Percentiles rank a stretch among this genome's conserved stretches.
Conservation (phyloP, 805 yeast genomes). For the Kazachstania bromeliacearum region DNA sequence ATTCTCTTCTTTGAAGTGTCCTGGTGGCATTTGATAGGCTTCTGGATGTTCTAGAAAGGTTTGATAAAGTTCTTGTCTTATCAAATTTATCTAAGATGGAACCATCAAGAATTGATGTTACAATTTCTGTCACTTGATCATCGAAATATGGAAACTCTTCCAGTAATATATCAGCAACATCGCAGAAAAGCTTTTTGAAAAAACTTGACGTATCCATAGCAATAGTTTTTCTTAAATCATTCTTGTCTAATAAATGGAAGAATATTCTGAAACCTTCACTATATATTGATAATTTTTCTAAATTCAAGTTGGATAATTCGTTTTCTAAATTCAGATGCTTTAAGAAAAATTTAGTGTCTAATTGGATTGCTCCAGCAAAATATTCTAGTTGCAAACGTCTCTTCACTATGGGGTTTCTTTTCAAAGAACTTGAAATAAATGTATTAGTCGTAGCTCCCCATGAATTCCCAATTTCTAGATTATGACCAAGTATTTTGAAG, state of each 20-base stretch:
- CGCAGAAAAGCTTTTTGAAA: slow-evolving; percentile 18
- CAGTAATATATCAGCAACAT: slow-evolving; percentile 15
- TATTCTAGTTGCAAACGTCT: slow-evolving; percentile 18
- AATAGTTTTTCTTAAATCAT: slow-evolving; percentile 13
- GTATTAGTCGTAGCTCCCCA: slow-evolving; percentile 14
- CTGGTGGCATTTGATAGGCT: slow-evolving; percentile 1
- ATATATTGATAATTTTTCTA: slow-evolving; percentile 20
- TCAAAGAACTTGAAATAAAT: slow-evolving; percentile 8
- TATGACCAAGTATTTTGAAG: slow-evolving; percentile 7
- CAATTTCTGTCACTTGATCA: slow-evolving; percentile 11
- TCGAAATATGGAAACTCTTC: slow-evolving; percentile 14
- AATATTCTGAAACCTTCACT: slow-evolving; percentile 29
- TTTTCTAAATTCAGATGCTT: slow-evolving; percentile 15
- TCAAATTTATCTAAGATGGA: slow-evolving; percentile 8
- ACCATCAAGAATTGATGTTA: slow-evolving; percentile 15
- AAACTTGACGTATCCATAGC: slow-evolving; percentile 14
- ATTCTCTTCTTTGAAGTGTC: background rate
- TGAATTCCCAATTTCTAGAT: slow-evolving; percentile 11
- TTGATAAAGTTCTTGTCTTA: slow-evolving; percentile 3
- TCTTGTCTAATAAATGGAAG: slow-evolving; percentile 15
- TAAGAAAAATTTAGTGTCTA: slow-evolving; percentile 23
- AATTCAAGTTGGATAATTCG: slow-evolving; percentile 7
- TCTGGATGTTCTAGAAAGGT: slow-evolving; percentile 2
- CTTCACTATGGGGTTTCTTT: slow-evolving; percentile 13
- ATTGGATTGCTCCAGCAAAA: slow-evolving; percentile 18